Conservation (phyloP, 805 yeast species). For the Grigorovia yakushimaensis region DNA sequence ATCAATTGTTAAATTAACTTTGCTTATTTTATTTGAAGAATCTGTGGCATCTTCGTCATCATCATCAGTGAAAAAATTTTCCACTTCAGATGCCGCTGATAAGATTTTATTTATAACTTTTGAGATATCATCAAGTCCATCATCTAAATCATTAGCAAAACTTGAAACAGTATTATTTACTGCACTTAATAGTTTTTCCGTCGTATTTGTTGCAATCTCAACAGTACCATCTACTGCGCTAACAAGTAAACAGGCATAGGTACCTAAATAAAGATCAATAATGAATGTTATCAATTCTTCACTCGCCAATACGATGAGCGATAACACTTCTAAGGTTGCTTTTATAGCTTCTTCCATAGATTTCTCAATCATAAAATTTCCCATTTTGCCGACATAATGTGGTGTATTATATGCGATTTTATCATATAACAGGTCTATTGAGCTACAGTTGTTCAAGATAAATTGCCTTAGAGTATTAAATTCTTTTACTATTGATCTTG, state of each 20-base stretch:
- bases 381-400: conserved; percentile 42
- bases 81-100: conserved; percentile 41
- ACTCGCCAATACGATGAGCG: conserved; percentile 43
- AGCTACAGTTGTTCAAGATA: conserved; percentile 37
- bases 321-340: conserved; percentile 36
- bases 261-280: conserved; percentile 70
- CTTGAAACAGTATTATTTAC: conserved; percentile 52
- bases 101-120: conserved; percentile 46
- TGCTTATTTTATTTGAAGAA: conserved; percentile 5
- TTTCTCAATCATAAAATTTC: conserved; percentile 42
- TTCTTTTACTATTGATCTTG: conserved; percentile 35
- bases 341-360: conserved; percentile 40
- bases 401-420: conserved; percentile 39
- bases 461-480: conserved; percentile 33
- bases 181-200: conserved; percentile 48
- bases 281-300: conserved; percentile 53
- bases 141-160: conserved; percentile 53
- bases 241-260: conserved; percentile 72
- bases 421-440: conserved; percentile 33
- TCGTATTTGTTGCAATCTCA: conserved; percentile 61
- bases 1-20: conserved; percentile 46
- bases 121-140: conserved; percentile 55
- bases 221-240: conserved; percentile 67
- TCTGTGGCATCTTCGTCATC: conserved; percentile 22
- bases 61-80: conserved; percentile 44